Evolutionary conservation across 2,329 filamentous ascomycete species (phyloP).

Genomic region (Chaetomium sp.): DNA sequence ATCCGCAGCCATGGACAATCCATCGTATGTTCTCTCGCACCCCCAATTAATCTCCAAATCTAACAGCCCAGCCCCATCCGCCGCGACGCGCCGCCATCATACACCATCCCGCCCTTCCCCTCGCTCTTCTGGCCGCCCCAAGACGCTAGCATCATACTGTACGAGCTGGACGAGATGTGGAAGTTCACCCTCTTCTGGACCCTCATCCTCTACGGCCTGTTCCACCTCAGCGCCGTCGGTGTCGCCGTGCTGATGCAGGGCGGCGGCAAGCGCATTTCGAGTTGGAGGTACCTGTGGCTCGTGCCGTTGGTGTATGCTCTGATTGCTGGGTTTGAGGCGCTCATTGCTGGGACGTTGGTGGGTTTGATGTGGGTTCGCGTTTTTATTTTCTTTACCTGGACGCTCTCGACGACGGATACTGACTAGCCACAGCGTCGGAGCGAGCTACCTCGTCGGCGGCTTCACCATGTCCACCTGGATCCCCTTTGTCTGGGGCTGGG

Average conservation of each 20-base stretch:
- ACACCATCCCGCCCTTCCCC: constrained; percentile 67
- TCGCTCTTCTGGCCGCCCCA: constrained; percentile 70
- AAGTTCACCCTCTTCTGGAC: constrained; percentile 86
- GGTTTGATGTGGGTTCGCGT: constrained; percentile 61
- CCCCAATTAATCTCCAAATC: background rate
- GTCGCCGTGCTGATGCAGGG: constrained; percentile 69
- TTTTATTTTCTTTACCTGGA: background rate
- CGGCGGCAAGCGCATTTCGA: constrained; percentile 42
- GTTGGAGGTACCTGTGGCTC: constrained; percentile 61
- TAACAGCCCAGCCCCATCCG: constrained; percentile 10
- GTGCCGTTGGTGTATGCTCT: constrained; percentile 64
- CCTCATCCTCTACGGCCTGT: constrained; percentile 66
- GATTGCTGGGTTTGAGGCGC: constrained; percentile 67
- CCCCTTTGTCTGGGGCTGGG: constrained; percentile 78
- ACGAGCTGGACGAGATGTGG: constrained; percentile 72
- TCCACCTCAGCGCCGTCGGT: constrained; percentile 64
- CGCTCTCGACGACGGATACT: background rate
- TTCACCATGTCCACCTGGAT: constrained; percentile 95
- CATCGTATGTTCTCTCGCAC: constrained; percentile 12
- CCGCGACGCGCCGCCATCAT: constrained; percentile 43
- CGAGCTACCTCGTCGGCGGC: constrained; percentile 73
- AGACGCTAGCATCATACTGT: constrained; percentile 53
- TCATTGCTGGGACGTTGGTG: constrained; percentile 74
- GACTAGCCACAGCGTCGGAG: constrained; percentile 54
- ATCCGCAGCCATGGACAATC: constrained; percentile 12